Conservation (phyloP, 176 grass and related monocot species). For the barley (Hordeum vulgare) region DNA sequence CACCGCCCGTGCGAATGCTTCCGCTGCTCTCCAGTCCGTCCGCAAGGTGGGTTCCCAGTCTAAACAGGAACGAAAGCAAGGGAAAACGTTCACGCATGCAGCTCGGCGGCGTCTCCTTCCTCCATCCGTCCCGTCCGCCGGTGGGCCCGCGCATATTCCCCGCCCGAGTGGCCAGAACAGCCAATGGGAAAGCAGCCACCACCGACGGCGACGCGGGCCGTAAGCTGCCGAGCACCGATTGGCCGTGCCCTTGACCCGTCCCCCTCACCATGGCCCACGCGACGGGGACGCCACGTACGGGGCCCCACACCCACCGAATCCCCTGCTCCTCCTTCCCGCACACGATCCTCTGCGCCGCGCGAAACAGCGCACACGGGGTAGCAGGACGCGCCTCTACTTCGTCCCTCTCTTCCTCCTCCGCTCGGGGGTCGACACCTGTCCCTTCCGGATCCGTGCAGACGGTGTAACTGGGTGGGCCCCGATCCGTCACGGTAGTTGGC, state of each 20-base stretch:
- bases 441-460: background rate
- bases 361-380: background rate
- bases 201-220: conserved; percentile 30
- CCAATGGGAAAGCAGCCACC: conserved; percentile 14
- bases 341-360: conserved; percentile 22
- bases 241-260: conserved; percentile 22
- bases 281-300: background rate
- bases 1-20: background rate
- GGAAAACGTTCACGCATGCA: background rate
- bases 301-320: conserved; percentile 21
- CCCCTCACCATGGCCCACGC: background rate
- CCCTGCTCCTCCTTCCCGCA: background rate
- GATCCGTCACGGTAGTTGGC: conserved; percentile 30
- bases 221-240: conserved; percentile 26
- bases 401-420: background rate
- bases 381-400: background rate
- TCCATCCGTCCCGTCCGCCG: background rate
- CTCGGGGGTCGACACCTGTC: conserved; percentile 13
- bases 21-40: background rate
- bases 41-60: too few relatives aligned
- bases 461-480: conserved; percentile 13
- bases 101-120: background rate
- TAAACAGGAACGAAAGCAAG: too few relatives aligned
- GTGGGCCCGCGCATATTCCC: background rate
- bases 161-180: background rate